Evolutionary conservation across 2,329 filamentous ascomycete genomes (phyloP), one percentile per base, ranked within the genome.

Genomic region (Beauveria brongniartii): DNA sequence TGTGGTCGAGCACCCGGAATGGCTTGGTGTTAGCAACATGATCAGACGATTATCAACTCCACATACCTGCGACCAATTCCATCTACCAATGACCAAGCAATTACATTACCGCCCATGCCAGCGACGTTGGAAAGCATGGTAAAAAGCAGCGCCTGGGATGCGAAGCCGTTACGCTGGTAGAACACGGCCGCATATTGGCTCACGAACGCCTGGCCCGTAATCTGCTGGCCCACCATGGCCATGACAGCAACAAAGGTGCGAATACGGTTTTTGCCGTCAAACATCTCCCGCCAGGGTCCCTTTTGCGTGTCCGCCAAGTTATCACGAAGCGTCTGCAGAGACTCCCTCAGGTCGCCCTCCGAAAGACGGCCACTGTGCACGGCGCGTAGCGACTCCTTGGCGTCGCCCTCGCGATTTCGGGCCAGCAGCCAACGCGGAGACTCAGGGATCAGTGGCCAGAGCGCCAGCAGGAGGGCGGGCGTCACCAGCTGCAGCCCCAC

Each of bases 381-480:
- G 20, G 68, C 65, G 46, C 66, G 63, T 2, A 78, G 62, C 1
- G 69, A 65, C 24, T 67, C 63, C 30, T 66, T 65, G 2, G 77
- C 77, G 8, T 72, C 71, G 2, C 71, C 69, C 12, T 68, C 60
- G 12, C 71, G 68, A 5, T 71, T 72, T 24, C 72, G 69, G 8
- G 75, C 69, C 3, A 77, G 69, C 5, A 77, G 71, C 72, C 74
- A 80, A 62, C 77, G 77, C 1, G 78, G 77, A 2, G 74, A 77
- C 65, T 80, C 78, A 0, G 77, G 77, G 3, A 77, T 70, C 48
- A 77, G 70, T 4, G 68, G 64, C 4, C 74, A 67, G 1, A 71
- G 67, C 0, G 69, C 57, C 3, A 78, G 61, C 1, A 79, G 67
- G 1, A 75, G 65, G 0, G 73, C 64, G 0, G 75, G 73, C 56